Evolutionary conservation across 306 rosid species (phyloP), one percentile per base, ranked within the genome.

Genomic region (Prunus dulcis): DNA sequence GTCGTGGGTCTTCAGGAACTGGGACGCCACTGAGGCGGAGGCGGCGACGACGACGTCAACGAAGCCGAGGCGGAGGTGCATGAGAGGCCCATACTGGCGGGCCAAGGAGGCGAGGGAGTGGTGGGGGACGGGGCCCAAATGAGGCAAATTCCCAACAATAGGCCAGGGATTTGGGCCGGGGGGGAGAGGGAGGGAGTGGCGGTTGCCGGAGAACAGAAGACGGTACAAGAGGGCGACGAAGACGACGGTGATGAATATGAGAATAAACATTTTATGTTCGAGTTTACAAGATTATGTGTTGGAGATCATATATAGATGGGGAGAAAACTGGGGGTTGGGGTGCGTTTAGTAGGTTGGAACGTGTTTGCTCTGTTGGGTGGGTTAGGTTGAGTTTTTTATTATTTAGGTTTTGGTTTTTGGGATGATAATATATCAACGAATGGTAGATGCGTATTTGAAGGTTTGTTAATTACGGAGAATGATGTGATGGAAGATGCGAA

Each of bases 141-240:
- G 91, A 1, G 92, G 97, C 27, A 94, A 23, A 86, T 94, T 94
- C 2, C 98, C 98, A 17, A 94, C 17, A 2, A 92, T 12, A 0
- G 97, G 97, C 98, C 98, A 94, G 2, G 97, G 95, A 17, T 81
- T 76, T 0, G 97, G 98, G 1, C 98, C 97, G 0, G 98, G 98
- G 0, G 97, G 91, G 4, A 90, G 90, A 11, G 87, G 86, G 0
- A 51, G 69, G 0, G 84, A 43, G 12, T 55, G 64, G 18, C 63
- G 56, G 14, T 53, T 62, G 0, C 84, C 34, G 12, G 68, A 12
- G 11, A 46, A 77, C 2, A 88, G 18, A 1, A 87, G 11, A 14
- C 66, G 61, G 66, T 75, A 75, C 10, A 88, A 8, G 1, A 91
- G 11, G 6, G 76, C 9, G 0, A 87, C 80, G 0, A 73, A 13